phyloP scores from a whole-genome alignment of 1,284 basidiomycete genomes.

The Boletus albobrunnescens region DNA sequence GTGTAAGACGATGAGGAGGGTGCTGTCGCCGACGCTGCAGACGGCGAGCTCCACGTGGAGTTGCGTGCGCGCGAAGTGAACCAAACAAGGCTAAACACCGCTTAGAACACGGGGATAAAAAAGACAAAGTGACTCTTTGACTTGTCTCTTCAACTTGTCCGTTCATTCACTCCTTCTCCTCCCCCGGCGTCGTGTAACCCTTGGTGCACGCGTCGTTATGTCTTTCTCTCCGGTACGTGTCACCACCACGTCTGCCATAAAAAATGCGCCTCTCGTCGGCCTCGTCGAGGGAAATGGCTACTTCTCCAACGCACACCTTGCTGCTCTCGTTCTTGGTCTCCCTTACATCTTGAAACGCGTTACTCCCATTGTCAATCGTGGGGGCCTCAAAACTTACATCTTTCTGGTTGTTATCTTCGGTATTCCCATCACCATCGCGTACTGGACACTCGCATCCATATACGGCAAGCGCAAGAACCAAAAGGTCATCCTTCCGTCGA shows the following conservation, averaged over 20 bases:
- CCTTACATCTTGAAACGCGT: conserved; percentile 81
- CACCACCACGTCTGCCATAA: conserved; percentile 65
- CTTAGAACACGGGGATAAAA: conserved; percentile 24
- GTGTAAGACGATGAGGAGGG: background rate
- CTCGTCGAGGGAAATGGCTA: conserved; percentile 85
- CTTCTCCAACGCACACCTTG: conserved; percentile 82
- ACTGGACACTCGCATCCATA: conserved; percentile 88
- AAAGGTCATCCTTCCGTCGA: conserved; percentile 83
- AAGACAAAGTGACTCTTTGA: background rate
- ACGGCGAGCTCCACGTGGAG: background rate
- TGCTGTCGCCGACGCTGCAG: background rate
- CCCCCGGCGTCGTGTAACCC: conserved; percentile 11
- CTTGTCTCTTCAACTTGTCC: conserved; percentile 10
- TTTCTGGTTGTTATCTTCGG: conserved; percentile 75
- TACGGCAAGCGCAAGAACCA: conserved; percentile 83
- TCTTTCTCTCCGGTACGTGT: conserved; percentile 49
- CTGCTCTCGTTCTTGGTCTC: conserved; percentile 68
- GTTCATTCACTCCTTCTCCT: conserved; percentile 21
- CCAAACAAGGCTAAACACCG: conserved; percentile 27
- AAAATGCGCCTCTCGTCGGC: conserved; percentile 78
- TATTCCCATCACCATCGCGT: conserved; percentile 75
- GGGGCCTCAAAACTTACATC: conserved; percentile 81
- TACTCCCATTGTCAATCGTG: conserved; percentile 72
- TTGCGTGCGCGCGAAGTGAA: too few relatives aligned
- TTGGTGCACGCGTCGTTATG: conserved; percentile 32